phyloP scores from a whole-genome alignment of 495 filamentous ascomycete genomes.

The Neurospora sp. region DNA sequence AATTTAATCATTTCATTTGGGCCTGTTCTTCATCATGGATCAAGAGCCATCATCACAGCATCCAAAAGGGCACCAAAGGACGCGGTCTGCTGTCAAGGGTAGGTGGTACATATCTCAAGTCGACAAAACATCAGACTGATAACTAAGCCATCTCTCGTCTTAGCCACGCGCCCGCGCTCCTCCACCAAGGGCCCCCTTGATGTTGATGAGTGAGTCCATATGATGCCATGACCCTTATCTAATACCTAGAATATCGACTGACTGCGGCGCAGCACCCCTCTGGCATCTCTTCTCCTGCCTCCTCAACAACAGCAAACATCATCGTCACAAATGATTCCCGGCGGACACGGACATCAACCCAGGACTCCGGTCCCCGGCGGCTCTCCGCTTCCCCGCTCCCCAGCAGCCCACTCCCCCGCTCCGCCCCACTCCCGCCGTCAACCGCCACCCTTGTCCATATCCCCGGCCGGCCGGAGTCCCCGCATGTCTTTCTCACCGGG shows the following conservation, averaged over 20 bases:
- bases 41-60: slow-evolving; percentile 6
- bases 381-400: slow-evolving; percentile 16
- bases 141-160: not conserved
- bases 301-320: slow-evolving; percentile 6
- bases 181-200: slow-evolving; percentile 51
- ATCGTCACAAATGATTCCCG: not conserved
- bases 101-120: slow-evolving; percentile 5
- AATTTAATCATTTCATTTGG: not conserved
- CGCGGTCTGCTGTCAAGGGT: slow-evolving; percentile 31
- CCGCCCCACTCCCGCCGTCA: slow-evolving; percentile 2
- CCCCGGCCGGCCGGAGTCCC: slow-evolving; percentile 11
- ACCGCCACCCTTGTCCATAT: not conserved
- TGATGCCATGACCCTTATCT: not conserved
- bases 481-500: slow-evolving; percentile 7
- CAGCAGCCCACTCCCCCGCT: slow-evolving; percentile 10
- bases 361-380: slow-evolving; percentile 3
- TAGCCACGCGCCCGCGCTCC: slow-evolving; percentile 37
- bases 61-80: slow-evolving; percentile 27
- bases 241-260: not conserved
- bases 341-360: slow-evolving; percentile 2
- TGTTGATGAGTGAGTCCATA: slow-evolving; percentile 37
- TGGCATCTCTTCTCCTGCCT: slow-evolving; percentile 17
- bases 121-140: not conserved
- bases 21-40: slow-evolving; percentile 21
- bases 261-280: slow-evolving; percentile 14